Percentiles rank a stretch among this genome's conserved stretches.
Evolutionary conservation across 1,139 yeast genomes (phyloP).

Genomic region (Yamadazyma taylorii): DNA sequence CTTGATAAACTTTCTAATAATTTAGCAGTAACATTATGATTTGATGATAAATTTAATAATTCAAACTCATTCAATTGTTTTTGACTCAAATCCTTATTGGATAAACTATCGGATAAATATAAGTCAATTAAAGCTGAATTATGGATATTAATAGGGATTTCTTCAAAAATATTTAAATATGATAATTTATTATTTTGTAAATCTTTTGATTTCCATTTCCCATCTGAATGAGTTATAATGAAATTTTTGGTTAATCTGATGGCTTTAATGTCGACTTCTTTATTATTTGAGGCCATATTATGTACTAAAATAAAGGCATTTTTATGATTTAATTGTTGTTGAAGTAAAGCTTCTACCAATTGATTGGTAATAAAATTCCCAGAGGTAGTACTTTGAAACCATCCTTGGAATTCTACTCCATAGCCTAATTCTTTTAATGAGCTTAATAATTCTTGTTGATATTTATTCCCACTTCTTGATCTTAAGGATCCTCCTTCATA

Average conservation of each 20-base stretch:
- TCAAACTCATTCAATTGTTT: conserved; percentile 29
- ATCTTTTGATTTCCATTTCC: conserved; percentile 66
- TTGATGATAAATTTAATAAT: conserved; percentile 43
- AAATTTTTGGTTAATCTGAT: conserved; percentile 67
- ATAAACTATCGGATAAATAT: conserved; percentile 27
- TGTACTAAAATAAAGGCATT: conserved; percentile 70
- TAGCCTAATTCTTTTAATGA: conserved; percentile 59
- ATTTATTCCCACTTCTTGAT: conserved; percentile 63
- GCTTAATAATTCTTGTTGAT: conserved; percentile 68
- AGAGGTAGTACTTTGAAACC: conserved; percentile 72
- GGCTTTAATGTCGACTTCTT: conserved; percentile 66
- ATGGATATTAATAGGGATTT: conserved; percentile 64
- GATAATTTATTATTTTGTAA: conserved; percentile 61
- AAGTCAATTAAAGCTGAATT: conserved; percentile 50
- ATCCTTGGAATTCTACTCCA: conserved; percentile 77
- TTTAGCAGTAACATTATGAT: conserved; percentile 47
- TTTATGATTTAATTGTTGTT: conserved; percentile 63
- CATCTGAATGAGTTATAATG: conserved; percentile 55
- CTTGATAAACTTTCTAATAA: conserved; percentile 69
- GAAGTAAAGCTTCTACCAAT: conserved; percentile 65
- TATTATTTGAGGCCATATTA: conserved; percentile 69
- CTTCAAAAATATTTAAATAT: conserved; percentile 71
- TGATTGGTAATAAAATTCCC: conserved; percentile 71
- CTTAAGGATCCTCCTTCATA: conserved; percentile 55
- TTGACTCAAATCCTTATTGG: conserved; percentile 1